phyloP scores from a whole-genome alignment of 441 rosid species.

The Adansonia madagascariensis region DNA sequence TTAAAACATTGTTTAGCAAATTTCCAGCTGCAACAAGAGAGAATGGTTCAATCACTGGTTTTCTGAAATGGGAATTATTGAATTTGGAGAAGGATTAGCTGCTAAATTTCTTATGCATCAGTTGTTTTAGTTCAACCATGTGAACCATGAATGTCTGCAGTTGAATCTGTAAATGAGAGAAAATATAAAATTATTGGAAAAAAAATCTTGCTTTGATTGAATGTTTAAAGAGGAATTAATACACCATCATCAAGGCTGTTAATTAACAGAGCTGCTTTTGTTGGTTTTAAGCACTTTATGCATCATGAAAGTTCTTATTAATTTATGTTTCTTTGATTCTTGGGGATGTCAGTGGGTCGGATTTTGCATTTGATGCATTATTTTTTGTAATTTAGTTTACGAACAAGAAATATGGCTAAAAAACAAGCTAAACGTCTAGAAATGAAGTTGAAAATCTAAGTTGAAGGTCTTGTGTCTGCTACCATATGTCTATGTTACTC shows the following conservation, averaged over 20 bases:
- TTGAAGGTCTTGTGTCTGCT: neutral
- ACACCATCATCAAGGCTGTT: neutral
- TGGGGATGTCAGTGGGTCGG: neutral
- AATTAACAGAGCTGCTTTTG: neutral
- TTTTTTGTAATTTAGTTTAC: neutral
- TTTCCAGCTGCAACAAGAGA: too few species aligned
- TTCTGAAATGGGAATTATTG: neutral
- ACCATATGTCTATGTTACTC: too few species aligned
- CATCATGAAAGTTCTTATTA: neutral
- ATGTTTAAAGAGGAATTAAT: neutral
- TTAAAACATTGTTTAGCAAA: too few species aligned
- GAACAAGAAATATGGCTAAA: neutral
- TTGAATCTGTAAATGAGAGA: slow-evolving; percentile 1
- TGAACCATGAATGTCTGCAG: neutral
- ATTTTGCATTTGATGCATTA: slow-evolving; percentile 8
- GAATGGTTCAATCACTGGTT: neutral
- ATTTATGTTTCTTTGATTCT: neutral
- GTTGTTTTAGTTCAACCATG: neutral
- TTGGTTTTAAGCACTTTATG: neutral
- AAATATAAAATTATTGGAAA: neutral
- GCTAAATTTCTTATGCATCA: slow-evolving; percentile 6
- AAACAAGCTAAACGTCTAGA: neutral
- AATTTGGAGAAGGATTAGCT: neutral
- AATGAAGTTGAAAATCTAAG: neutral
- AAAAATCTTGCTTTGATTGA: neutral